phyloP scores from a whole-genome alignment of 2,329 filamentous ascomycete genomes.

The Coniochaeta hoffmannii region DNA sequence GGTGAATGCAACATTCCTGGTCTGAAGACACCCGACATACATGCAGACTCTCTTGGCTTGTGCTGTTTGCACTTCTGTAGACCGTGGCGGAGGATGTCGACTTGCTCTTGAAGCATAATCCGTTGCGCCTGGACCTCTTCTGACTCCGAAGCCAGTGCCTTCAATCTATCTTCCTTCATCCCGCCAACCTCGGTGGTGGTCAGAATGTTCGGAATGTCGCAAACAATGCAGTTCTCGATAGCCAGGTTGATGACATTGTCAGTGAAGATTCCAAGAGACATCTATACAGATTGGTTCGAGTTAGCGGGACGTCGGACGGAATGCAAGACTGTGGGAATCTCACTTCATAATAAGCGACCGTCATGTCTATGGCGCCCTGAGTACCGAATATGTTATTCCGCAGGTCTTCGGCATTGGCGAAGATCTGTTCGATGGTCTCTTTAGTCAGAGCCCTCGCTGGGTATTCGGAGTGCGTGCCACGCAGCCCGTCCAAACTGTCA shows the following conservation, averaged over 20 bases:
- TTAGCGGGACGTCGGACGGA: background rate
- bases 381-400: constrained; percentile 4
- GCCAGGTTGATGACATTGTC: constrained; percentile 41
- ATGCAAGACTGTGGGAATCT: background rate
- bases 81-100: too few species aligned
- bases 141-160: constrained; percentile 23
- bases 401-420: constrained; percentile 8
- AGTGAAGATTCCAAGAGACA: constrained; percentile 34
- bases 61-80: too few species aligned
- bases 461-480: background rate
- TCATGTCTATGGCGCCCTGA: constrained; percentile 23
- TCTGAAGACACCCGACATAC: too few species aligned
- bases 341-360: constrained; percentile 7
- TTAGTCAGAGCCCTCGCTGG: background rate
- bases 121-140: constrained; percentile 13
- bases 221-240: constrained; percentile 39
- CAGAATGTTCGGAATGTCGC: constrained; percentile 31
- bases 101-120: too few species aligned
- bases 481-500: constrained; percentile 3
- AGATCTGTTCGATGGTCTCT: background rate
- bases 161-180: constrained; percentile 23
- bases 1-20: too few species aligned
- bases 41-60: too few species aligned
- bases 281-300: constrained; percentile 17
- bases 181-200: constrained; percentile 25